Percentiles rank a stretch among this genome's conserved stretches.
Conservation (phyloP, 495 filamentous ascomycete genomes). For the Podospora sp. region DNA sequence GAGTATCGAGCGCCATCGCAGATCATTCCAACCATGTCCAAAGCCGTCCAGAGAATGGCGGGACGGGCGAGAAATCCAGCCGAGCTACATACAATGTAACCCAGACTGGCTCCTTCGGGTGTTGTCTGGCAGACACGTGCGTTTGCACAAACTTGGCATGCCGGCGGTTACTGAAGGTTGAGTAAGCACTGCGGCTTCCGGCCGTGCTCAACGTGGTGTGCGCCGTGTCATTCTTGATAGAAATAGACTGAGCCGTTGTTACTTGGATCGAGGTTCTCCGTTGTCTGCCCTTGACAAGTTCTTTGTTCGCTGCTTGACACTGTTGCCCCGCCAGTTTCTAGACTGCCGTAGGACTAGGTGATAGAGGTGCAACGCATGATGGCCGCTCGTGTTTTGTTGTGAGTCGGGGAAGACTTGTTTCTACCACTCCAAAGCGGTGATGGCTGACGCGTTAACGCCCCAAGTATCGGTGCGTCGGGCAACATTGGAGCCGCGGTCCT, state of each 20-base stretch:
- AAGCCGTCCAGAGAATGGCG: not conserved
- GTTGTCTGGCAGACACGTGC: not conserved
- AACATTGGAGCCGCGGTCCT: conserved; percentile 26
- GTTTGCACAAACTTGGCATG: not conserved
- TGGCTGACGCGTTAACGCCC: too few relatives aligned
- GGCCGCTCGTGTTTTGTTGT: not conserved
- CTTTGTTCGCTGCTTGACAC: not conserved
- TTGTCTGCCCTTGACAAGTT: too few relatives aligned
- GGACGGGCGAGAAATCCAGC: not conserved
- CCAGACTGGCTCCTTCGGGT: not conserved
- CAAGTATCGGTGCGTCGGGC: conserved; percentile 24
- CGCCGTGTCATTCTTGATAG: not conserved
- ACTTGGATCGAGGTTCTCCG: too few relatives aligned
- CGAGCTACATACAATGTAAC: not conserved
- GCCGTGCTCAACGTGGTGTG: not conserved
- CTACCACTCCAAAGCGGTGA: too few relatives aligned
- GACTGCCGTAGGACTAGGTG: not conserved
- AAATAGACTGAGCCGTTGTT: not conserved
- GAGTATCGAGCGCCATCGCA: not conserved
- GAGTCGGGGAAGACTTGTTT: not conserved
- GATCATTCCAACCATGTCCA: not conserved
- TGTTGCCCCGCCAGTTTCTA: not conserved
- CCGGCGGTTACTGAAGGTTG: not conserved
- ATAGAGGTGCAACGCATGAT: not conserved
- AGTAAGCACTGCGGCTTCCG: not conserved